A percentile compares a stretch with the other conserved stretches of the same genome.
Conservation (phyloP, 2,329 filamentous ascomycete species). For the Penicillium sp. region DNA sequence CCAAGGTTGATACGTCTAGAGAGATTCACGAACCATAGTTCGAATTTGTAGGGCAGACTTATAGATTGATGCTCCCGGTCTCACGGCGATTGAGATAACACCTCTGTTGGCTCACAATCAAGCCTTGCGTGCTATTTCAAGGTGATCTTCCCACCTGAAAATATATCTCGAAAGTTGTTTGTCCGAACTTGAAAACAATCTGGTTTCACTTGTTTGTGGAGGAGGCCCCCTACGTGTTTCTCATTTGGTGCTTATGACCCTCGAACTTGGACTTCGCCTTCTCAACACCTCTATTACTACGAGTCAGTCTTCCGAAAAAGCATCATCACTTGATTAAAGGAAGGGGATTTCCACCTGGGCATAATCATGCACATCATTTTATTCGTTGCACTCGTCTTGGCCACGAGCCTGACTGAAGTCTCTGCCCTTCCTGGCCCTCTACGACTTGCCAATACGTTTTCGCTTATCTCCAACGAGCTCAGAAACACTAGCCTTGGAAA, state of each 20-base stretch:
- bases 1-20: background rate
- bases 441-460: constrained; percentile 15
- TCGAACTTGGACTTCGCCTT: background rate
- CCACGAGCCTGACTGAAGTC: background rate
- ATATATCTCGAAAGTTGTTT: background rate
- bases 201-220: background rate
- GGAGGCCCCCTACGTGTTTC: background rate
- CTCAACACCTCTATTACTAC: background rate
- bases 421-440: constrained; percentile 14
- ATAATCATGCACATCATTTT: background rate
- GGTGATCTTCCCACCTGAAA: background rate
- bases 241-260: background rate
- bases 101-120: background rate
- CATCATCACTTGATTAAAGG: background rate
- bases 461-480: constrained; percentile 21
- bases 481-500: constrained; percentile 20
- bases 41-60: background rate
- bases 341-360: background rate
- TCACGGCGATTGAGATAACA: background rate
- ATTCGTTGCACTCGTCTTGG: background rate
- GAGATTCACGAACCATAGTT: background rate
- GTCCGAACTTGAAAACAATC: background rate
- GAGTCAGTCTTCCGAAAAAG: background rate
- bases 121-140: background rate
- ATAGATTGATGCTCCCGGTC: background rate